These are phyloP conservation scores for Solanum clarkiae DNA, from an alignment of 257 asterid species.

Conservation along the genomic window DNA sequence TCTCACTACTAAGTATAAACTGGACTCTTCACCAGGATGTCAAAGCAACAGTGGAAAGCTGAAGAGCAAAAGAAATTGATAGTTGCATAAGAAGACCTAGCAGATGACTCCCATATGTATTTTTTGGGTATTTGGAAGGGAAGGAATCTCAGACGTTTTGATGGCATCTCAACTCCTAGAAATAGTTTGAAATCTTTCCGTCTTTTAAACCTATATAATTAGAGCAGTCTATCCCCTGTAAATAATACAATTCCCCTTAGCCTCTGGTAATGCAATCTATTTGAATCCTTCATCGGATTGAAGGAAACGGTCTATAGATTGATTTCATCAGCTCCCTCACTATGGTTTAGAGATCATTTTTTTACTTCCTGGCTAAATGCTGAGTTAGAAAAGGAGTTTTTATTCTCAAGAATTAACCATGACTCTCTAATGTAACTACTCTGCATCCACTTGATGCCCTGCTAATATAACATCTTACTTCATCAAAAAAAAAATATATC, in stretches of 20 bases:
- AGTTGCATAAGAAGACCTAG: neutral
- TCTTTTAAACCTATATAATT: neutral
- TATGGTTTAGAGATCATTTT: neutral
- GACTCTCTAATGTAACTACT: neutral
- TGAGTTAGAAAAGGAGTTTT: neutral
- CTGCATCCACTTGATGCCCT: neutral
- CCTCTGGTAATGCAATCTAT: no score
- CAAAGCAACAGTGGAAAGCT: neutral
- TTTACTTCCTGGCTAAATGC: neutral
- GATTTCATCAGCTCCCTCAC: neutral
- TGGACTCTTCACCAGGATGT: neutral
- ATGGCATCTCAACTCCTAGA: neutral
- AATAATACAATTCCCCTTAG: neutral
- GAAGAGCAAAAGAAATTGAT: neutral
- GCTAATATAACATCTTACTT: neutral
- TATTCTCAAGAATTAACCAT: neutral
- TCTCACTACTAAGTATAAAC: neutral
- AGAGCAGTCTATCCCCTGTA: neutral
- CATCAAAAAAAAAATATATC: neutral
- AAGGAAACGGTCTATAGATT: no score
- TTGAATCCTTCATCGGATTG: no score
- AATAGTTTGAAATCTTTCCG: neutral
- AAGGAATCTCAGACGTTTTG: neutral
- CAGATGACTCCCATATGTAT: neutral
- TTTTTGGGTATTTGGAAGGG: neutral